Percentiles rank a stretch among this genome's conserved stretches.
Conservation (phyloP, 306 rosid species). For the Prunus armeniaca region DNA sequence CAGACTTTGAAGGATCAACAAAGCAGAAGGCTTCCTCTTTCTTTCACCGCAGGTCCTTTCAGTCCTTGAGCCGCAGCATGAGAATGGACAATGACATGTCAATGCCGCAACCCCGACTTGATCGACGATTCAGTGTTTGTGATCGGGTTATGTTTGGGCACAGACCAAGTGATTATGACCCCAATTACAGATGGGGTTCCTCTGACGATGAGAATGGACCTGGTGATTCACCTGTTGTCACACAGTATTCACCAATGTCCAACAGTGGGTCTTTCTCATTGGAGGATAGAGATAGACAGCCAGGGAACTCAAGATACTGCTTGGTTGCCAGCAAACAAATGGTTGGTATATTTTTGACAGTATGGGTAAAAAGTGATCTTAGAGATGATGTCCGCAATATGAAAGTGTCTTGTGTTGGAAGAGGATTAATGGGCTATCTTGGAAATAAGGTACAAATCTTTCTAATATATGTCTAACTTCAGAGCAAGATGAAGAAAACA, state of each 20-base stretch:
- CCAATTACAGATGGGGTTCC: conserved; percentile 73
- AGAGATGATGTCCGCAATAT: conserved; percentile 70
- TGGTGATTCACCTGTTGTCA: conserved; percentile 60
- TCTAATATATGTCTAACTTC: conserved; percentile 9
- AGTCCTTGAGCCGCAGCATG: conserved; percentile 93
- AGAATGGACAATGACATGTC: conserved; percentile 84
- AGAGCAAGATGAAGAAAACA: not conserved
- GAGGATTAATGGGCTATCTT: conserved; percentile 98
- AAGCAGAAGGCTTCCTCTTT: conserved; percentile 79
- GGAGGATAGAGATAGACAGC: conserved; percentile 78
- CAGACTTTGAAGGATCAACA: conserved; percentile 86
- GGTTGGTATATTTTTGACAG: conserved; percentile 90
- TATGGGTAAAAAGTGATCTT: conserved; percentile 86
- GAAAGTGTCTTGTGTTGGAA: conserved; percentile 96
- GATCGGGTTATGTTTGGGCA: conserved; percentile 75
- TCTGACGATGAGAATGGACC: conserved; percentile 83
- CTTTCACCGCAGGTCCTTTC: conserved; percentile 89
- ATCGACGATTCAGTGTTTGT: conserved; percentile 79
- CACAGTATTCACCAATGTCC: conserved; percentile 66
- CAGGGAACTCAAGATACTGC: conserved; percentile 75
- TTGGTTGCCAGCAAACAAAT: conserved; percentile 96
- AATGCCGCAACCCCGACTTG: conserved; percentile 63
- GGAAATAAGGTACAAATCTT: conserved; percentile 79
- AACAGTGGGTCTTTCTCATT: conserved; percentile 50
- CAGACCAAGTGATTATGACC: conserved; percentile 77